Evolutionary conservation across 192 early-diverging fungal genomes (phyloP), one percentile per base, ranked within the genome.

Genomic region (Umbelopsis isabellina): DNA sequence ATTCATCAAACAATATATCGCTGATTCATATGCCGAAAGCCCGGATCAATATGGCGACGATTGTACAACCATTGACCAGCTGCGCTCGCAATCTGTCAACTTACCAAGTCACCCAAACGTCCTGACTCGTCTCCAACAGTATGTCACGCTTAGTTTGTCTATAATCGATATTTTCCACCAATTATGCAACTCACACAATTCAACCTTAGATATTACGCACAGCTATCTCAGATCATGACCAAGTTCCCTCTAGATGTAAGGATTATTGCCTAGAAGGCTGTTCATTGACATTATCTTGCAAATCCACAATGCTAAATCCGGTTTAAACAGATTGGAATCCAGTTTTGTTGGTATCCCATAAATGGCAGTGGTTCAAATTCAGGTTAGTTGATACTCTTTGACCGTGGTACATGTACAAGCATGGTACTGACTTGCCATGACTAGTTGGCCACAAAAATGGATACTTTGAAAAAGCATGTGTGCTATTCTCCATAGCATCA

Each of bases 211-310:
- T 97, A 97, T 74, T 94, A 91, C 70, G 92, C 86, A 0, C 95
- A 97, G 79, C 83, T 97, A 30, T 83, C 86, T 21, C 90, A 89
- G 74, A 82, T 96, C 37, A 72, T 86, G 51, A 86, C 90, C 58
- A 95, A 95, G 76, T 97, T 97, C 71, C 91, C 92, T 11, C 88
- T 91, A n/a, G 91, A 95, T 74, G 91, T 92, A 83, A 78, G 86
- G 65, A 72, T 80, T 9, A 47, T 30, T 76, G 64, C 70, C 61
- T 21, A 7, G 5, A 47, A 22, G 33, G 35, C 44, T 46, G 15
- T 50, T 23, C 46, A 27, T 16, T 2, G 4, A 37, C 35, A 67
- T 41, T 2, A 50, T 1, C 65, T 16, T 46, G 46, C 6, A 41
- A 41, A 1, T 5, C 46, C 16, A 50, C 37, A 35, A 21, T 47